Evolutionary conservation across 768 basidiomycete species (phyloP), one percentile per base, ranked within the genome.

Genomic region (Leccinum subgranulosum): DNA sequence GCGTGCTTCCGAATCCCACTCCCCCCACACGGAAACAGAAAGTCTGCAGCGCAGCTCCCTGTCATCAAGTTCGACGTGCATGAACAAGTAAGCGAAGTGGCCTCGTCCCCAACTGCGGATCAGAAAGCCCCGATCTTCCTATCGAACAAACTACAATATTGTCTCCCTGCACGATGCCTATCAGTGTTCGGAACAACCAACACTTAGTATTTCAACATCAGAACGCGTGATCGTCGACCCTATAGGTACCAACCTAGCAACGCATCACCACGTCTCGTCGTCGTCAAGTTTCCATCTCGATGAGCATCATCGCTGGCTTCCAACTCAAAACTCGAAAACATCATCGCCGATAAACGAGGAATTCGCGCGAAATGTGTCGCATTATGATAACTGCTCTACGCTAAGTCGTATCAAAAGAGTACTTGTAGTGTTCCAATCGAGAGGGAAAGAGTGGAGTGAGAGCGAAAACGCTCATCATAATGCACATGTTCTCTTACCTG

Each of bases 401-500:
- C 55, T 70, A 70, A 43, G 19, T 62, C 62, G 45, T 61, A 59
- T 57, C 41, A 43, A 43, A 64, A 70, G 53, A 62, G 54, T 70
- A 72, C 69, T 56, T 33, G 63, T 72, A 72, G 17, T 62, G 53
- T 63, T 71, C 65, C 46, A 60, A 57, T 51, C 48, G 53, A 27
- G 53, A 49, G 41, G 19, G 19, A 43, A 19, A 43, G 39, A 41
- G 19, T 6, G 41, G 19, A 11, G 10, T 43, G 41, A 43, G 41
- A 43, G 11, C 19, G 41, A 43, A 19, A 19, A 43, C 11, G 19
- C 41, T 43, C 41, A 43, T 43, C 41, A 19, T n/a, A 43, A 25
- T 62, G 69, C 63, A 59, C 66, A 61, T 54, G 41, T 49, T 57
- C 49, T 49, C 62, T 68, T 69, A 67, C 71, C 67, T 61, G 63